Evolutionary conservation across 1,139 yeast genomes (phyloP), one percentile per base, ranked within the genome.

Genomic region (Pichia sp.): DNA sequence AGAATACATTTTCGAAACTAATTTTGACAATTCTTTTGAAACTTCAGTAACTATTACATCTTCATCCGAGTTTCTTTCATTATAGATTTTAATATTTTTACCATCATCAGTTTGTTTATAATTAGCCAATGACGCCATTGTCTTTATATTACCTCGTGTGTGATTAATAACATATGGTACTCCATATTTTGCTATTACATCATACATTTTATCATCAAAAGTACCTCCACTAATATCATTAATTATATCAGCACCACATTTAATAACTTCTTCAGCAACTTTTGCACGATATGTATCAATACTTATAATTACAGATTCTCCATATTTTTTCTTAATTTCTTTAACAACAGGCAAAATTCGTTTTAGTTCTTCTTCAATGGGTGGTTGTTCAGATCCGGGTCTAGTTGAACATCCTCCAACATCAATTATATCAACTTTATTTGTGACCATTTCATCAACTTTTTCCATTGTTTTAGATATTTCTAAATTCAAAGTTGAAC

Each of bases 401-500:
- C 94, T 72, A 0, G 97, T 90, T 0, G 96, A 86, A 48, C 87
- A 87, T 1, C 97, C 97, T 7, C 97, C 98, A 47, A 92, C 75
- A 59, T 90, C 98, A 31, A 92, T 70, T 34, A 94, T 85, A 28
- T 71, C 71, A 10, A 79, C 77, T 0, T 90, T 94, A 23, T 74
- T 69, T 0, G 56, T 55, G 8, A 56, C 47, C 66, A 62, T 62
- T 20, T 49, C 53, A 1, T 62, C 57, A 10, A 81, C 76, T 62
- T 81, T 71, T 28, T 61, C 51, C 45, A 65, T 58, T 0, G 78
- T 74, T 3, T 60, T 55, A 1, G 51, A 53, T 1, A 74, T 53
- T 2, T 79, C 74, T 27, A 67, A 64, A 4, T 74, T 53, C 4
- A 61, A 60, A 5, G 66, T 61, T 0, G 95, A 90, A 1, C 96